Conservation (phyloP, 148 eudicot genomes). For the Silene latifolia region DNA sequence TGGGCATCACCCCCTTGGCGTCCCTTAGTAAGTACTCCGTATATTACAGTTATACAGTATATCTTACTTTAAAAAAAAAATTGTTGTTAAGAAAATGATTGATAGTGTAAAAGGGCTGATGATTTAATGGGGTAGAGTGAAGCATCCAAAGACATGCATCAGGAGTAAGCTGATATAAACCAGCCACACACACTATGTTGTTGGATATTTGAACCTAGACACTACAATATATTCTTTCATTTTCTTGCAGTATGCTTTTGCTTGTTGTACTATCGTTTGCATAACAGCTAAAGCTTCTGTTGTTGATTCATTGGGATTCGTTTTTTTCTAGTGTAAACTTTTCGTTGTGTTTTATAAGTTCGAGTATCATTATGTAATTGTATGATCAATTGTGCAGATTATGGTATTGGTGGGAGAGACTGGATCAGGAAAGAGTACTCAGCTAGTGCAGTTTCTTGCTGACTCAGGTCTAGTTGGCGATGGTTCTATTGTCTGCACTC, state of each 20-base stretch:
- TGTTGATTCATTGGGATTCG: neutral
- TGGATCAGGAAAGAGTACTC: slow-evolving; percentile 98
- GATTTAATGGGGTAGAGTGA: too few species aligned
- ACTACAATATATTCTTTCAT: neutral
- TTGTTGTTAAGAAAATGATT: too few species aligned
- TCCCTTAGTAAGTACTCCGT: too few species aligned
- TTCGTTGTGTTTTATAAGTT: neutral
- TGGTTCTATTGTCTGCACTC: slow-evolving; percentile 75
- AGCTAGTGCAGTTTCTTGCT: slow-evolving; percentile 84
- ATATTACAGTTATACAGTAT: too few species aligned
- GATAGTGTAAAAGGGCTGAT: too few species aligned
- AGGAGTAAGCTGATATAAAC: neutral
- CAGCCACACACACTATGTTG: neutral
- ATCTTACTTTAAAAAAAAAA: too few species aligned
- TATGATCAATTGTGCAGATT: slow-evolving; percentile 39
- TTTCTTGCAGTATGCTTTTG: neutral
- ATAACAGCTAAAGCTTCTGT: neutral
- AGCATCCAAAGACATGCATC: neutral
- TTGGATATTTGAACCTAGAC: neutral
- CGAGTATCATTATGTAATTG: neutral
- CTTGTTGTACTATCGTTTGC: slow-evolving; percentile 1
- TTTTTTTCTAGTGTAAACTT: neutral
- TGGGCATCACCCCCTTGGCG: too few species aligned
- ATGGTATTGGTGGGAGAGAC: slow-evolving; percentile 89
- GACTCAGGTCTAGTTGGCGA: slow-evolving; percentile 66